A percentile compares a stretch with the other conserved stretches of the same genome.
Conservation (phyloP, 345 rosid genomes). For the Clausena lansium region DNA sequence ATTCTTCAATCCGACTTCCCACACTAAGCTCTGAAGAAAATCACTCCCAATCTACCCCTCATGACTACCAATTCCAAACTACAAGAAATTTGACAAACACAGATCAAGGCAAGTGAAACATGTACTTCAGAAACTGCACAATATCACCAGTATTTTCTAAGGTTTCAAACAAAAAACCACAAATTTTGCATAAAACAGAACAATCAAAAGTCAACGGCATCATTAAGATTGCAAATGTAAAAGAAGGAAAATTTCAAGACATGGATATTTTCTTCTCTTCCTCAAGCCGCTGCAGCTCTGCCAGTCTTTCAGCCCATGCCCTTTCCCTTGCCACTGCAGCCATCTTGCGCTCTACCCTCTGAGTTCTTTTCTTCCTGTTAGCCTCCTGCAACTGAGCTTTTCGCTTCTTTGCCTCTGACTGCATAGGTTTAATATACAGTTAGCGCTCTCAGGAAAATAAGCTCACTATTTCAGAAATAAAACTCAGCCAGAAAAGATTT, state of each 20-base stretch:
- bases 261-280: conserved; percentile 70
- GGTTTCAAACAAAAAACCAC: neutral
- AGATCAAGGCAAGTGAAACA: neutral
- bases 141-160: neutral
- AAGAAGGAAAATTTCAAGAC: conserved; percentile 29
- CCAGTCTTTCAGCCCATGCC: conserved; percentile 76
- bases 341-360: conserved; percentile 68
- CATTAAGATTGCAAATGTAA: neutral
- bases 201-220: neutral
- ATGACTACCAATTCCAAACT: neutral
- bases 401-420: conserved; percentile 96
- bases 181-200: neutral
- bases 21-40: neutral
- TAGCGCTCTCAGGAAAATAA: neutral
- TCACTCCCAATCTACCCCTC: neutral
- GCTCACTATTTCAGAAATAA: neutral
- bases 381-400: conserved; percentile 82
- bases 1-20: neutral
- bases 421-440: conserved; percentile 23
- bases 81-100: neutral
- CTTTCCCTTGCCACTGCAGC: conserved; percentile 92
- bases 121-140: neutral
- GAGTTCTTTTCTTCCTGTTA: conserved; percentile 61
- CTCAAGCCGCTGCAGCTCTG: conserved; percentile 68
- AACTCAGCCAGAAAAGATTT: neutral